Percentiles rank a stretch among this genome's conserved stretches.
phyloP scores from a whole-genome alignment of 2,329 filamentous ascomycete species.

The Coniochaeta sp. region DNA sequence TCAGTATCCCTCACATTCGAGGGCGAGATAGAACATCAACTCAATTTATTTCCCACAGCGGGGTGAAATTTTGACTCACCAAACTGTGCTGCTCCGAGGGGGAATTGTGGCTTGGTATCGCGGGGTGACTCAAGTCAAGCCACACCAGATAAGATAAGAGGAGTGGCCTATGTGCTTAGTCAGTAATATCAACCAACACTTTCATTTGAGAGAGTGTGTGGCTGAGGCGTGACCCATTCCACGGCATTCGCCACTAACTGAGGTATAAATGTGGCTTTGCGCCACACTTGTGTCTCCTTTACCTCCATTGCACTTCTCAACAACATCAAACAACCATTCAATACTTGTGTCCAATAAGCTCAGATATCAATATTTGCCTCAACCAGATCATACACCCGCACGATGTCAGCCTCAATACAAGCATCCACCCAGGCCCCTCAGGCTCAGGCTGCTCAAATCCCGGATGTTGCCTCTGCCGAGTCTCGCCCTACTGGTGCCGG shows the following conservation, averaged over 20 bases:
- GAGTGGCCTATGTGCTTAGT: background rate
- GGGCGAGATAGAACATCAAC: background rate
- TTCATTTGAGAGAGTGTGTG: background rate
- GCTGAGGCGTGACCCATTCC: background rate
- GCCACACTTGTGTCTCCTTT: background rate
- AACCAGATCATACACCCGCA: background rate
- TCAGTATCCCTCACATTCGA: constrained; percentile 1
- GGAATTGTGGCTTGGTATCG: background rate
- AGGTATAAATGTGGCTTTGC: background rate
- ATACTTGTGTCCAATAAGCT: background rate
- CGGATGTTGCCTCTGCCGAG: background rate
- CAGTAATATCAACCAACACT: background rate
- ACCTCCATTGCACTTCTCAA: background rate
- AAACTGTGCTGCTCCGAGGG: background rate
- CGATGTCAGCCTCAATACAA: background rate
- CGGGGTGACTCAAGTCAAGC: background rate
- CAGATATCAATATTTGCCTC: too few species aligned
- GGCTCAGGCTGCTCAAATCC: background rate
- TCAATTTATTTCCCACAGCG: constrained; percentile 2
- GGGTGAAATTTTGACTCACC: constrained; percentile 4
- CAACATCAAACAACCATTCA: background rate
- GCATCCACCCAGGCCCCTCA: background rate
- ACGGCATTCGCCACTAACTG: background rate
- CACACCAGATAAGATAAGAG: background rate
- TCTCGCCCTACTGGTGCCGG: constrained; percentile 29